phyloP scores from a whole-genome alignment of 2,329 filamentous ascomycete species.

The Fusarium neocosmosporiellum region DNA sequence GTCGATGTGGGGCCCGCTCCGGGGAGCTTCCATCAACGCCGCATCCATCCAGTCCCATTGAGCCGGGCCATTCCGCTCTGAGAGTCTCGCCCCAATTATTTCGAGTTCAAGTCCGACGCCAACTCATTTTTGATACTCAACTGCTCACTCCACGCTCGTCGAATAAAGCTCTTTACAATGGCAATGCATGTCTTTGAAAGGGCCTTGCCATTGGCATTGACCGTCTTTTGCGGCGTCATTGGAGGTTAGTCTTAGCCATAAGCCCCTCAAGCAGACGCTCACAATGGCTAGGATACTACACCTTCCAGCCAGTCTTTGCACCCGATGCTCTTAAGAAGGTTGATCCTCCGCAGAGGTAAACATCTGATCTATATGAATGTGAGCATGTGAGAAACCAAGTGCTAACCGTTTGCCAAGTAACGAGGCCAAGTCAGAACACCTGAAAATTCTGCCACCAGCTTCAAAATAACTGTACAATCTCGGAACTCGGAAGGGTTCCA shows the following conservation, averaged over 20 bases:
- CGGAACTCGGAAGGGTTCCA: background rate
- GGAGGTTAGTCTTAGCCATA: constrained; percentile 45
- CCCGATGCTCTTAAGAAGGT: constrained; percentile 30
- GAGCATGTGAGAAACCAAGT: too few species aligned
- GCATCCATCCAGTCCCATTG: background rate
- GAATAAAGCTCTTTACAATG: background rate
- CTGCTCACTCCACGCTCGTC: background rate
- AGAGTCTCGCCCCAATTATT: constrained; percentile 10
- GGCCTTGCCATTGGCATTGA: constrained; percentile 49
- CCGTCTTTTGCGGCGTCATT: constrained; percentile 51
- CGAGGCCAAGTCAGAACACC: constrained; percentile 13
- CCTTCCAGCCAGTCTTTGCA: constrained; percentile 51
- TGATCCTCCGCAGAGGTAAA: constrained; percentile 24
- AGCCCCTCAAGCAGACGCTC: constrained; percentile 4
- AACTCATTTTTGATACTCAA: background rate
- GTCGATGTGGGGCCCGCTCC: constrained; percentile 17
- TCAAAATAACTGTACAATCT: constrained; percentile 12
- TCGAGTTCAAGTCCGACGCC: background rate
- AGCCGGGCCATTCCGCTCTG: constrained; percentile 13
- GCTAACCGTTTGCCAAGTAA: constrained; percentile 12
- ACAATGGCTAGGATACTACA: constrained; percentile 49
- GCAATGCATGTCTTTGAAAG: constrained; percentile 50
- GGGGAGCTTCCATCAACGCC: constrained; percentile 11
- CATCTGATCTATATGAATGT: too few species aligned
- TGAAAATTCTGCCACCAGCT: constrained; percentile 19